Evolutionary conservation across 495 filamentous ascomycete species (phyloP), one percentile per base, ranked within the genome.

Genomic region (Hypoxylon crocopeplum): DNA sequence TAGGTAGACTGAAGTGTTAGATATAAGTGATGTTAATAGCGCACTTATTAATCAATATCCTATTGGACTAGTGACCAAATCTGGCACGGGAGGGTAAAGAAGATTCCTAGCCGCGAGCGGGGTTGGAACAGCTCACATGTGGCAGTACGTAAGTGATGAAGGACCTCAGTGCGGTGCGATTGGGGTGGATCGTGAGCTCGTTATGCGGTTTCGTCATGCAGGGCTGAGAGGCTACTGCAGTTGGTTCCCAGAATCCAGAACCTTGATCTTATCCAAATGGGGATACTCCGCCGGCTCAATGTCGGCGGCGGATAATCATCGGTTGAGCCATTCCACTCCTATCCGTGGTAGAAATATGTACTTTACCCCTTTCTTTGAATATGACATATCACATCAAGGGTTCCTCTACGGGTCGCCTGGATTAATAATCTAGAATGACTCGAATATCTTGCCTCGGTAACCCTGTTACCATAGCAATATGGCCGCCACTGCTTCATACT

Each of bases 201-300:
- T n/a, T n/a, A n/a, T n/a, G n/a, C n/a, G n/a, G n/a, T n/a, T 27
- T 8, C 24, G 8, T 27, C 24, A 29, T 46, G 47, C 47, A 59
- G 56, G 56, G 56, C 47, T 33, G 44, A 19, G 44, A 41, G 44
- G 40, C 39, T 45, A 44, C 44, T 33, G 44, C 44, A 37, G 34
- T 37, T 15, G 34, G 12, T 15, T 5, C n/a, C 16, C n/a, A 15
- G 13, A 27, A 4, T 8, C 24, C 24, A 3, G 8, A 8, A 27
- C 3, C 8, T 27, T 27, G 24, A 27, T 27, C n/a, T 11, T 45
- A 7, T 41, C 44, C 29, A 20, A 37, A 37, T 42, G 8, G 5
- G 49, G 49, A 37, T 40, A 7, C 42, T 49, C 57, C 49, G 57
- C 49, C 42, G 36, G 57, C 4, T 37, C 2, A 56, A 33, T 7